These are phyloP conservation scores for Cercospora nicotianae DNA, from an alignment of 2,329 filamentous ascomycete species.

Conservation along the genomic window DNA sequence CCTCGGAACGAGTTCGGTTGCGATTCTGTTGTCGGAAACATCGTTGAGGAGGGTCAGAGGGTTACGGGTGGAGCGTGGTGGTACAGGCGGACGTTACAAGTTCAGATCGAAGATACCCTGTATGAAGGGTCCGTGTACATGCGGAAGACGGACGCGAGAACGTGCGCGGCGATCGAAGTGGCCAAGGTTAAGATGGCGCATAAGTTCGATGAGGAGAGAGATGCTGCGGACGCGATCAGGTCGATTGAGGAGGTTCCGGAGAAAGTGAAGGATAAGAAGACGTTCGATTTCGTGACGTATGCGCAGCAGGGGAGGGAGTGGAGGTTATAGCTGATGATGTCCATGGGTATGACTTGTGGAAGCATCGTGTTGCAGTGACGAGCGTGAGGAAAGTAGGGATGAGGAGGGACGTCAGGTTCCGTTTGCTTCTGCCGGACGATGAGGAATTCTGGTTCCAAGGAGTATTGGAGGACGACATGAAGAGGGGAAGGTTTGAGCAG, in stretches of 20 bases:
- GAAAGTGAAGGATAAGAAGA: background rate
- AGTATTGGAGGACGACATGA: background rate
- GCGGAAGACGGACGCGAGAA: background rate
- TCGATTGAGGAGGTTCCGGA: background rate
- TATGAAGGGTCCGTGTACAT: background rate
- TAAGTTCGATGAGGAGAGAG: background rate
- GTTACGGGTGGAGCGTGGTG: background rate
- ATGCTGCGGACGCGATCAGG: background rate
- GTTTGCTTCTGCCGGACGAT: background rate
- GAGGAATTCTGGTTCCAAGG: background rate
- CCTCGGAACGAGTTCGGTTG: background rate
- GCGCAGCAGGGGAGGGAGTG: background rate
- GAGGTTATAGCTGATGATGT: background rate
- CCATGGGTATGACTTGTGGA: constrained; percentile 1
- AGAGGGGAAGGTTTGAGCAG: background rate
- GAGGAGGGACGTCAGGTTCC: background rate
- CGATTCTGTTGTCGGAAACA: background rate
- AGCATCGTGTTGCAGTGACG: background rate
- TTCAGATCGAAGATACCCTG: background rate
- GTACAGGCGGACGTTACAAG: background rate
- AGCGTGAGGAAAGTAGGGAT: background rate
- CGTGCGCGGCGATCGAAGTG: background rate
- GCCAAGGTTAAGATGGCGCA: background rate
- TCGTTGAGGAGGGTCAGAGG: constrained; percentile 3
- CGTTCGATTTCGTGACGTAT: constrained; percentile 1